Conservation (phyloP, 495 filamentous ascomycete genomes). For the Aspergillus diversus region DNA sequence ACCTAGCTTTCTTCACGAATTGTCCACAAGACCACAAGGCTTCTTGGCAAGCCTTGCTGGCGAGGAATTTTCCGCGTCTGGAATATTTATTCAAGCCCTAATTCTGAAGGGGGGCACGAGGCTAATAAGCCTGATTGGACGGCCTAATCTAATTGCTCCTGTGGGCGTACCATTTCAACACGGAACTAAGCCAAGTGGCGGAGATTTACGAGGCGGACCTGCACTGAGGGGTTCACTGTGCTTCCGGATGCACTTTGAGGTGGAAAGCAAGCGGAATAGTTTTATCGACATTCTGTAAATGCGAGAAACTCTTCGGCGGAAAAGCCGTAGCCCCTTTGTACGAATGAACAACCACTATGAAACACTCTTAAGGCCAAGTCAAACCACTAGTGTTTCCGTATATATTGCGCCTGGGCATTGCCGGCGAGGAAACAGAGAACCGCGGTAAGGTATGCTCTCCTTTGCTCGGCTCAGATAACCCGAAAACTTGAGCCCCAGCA, state of each 20-base stretch:
- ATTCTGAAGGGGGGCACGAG: conserved; percentile 1
- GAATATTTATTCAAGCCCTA: background rate
- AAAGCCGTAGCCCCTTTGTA: too few relatives aligned
- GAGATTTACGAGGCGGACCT: too few relatives aligned
- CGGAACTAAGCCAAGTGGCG: background rate
- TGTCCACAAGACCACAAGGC: background rate
- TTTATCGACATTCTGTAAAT: too few relatives aligned
- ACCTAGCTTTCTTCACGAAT: background rate
- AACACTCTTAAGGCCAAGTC: too few relatives aligned
- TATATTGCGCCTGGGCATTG: too few relatives aligned
- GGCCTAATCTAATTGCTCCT: conserved; percentile 14
- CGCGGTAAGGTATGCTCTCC: background rate
- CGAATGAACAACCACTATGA: too few relatives aligned
- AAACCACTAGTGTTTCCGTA: too few relatives aligned
- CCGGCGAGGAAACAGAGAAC: background rate
- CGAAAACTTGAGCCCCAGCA: background rate
- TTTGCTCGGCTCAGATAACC: background rate
- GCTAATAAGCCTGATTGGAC: conserved; percentile 6
- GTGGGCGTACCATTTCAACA: conserved; percentile 1
- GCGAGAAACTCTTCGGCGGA: too few relatives aligned
- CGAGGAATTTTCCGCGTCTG: conserved; percentile 4
- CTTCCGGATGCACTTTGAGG: too few relatives aligned
- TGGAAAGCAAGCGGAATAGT: too few relatives aligned
- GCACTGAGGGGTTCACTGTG: too few relatives aligned
- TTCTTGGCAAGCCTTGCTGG: conserved; percentile 4